Evolutionary conservation across 2,329 filamentous ascomycete genomes (phyloP), one percentile per base, ranked within the genome.

Genomic region (Phyllosticta ampelicida): DNA sequence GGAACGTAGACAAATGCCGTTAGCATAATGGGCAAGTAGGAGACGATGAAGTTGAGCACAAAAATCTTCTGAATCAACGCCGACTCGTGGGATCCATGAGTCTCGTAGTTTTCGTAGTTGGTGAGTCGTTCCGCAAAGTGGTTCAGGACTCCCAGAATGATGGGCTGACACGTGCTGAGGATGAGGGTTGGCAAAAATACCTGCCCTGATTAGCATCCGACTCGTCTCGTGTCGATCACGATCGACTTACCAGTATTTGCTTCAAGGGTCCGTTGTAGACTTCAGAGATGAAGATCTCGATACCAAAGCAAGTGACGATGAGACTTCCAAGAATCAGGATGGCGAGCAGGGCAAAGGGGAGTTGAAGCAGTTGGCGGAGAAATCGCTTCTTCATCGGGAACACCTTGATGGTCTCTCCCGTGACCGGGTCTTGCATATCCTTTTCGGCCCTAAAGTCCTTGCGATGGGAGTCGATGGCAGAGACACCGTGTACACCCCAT

Each of bases 281-380:
- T 72, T 99, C 90, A 0, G 88, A 91, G 64, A 99, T 89, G 74
- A 97, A 96, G 29, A 97, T 89, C 70, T 99, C 94, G 61, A 96
- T 89, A 8, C 86, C 88, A 71, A 97, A 97, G 68, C 89, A 94
- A 13, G 83, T 83, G 11, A 88, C 84, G 63, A 97, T 96, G 64
- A 97, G 77, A 18, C 84, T 84, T 0, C 92, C 92, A 6, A 97
- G 80, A 0, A 87, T 81, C 21, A 84, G 60, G 8, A 86, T 76
- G 29, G 90, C 91, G 10, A 83, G 78, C 5, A 95, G 70, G 0
- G 89, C 89, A 72, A 99, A 96, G 0, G 91, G 91, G 1, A 95
- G 76, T 68, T 95, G 87, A 16, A 95, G 77, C 51, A 92, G 70
- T 71, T 96, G 91, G 23, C 87, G 83, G 64, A 83, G 74, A 3